Evolutionary conservation across 495 filamentous ascomycete species (phyloP).

Genomic region (Margaritispora aquatica): DNA sequence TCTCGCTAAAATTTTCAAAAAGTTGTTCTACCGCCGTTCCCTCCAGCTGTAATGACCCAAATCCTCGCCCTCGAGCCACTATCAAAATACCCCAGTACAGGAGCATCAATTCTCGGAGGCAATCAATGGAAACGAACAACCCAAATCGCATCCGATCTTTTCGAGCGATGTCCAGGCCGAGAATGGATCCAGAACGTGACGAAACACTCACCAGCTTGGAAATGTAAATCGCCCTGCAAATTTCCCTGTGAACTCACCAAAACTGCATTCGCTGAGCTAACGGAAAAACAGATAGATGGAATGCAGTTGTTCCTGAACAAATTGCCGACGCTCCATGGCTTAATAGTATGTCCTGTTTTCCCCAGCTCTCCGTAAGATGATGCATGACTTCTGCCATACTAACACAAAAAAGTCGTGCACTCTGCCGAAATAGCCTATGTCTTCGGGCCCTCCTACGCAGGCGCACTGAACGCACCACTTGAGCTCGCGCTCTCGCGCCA

Average conservation of each 20-base stretch:
- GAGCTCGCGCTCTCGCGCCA: neutral
- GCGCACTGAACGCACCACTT: neutral
- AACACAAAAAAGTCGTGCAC: neutral
- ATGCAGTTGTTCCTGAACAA: neutral
- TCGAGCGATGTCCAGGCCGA: constrained; percentile 1
- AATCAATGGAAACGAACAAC: neutral
- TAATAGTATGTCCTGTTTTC: neutral
- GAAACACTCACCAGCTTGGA: neutral
- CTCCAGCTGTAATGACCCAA: neutral
- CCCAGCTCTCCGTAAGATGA: too few species aligned
- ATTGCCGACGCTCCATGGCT: neutral
- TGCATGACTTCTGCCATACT: too few species aligned
- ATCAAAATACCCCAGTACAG: neutral
- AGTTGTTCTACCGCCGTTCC: neutral
- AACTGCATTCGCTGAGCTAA: too few species aligned
- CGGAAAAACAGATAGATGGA: neutral
- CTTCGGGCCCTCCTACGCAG: neutral
- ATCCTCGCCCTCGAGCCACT: neutral
- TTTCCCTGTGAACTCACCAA: neutral
- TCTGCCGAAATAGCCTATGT: neutral
- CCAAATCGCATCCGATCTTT: constrained; percentile 1
- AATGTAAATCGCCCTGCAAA: neutral
- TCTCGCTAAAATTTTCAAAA: neutral
- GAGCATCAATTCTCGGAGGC: neutral
- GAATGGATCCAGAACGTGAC: constrained; percentile 4